These are phyloP conservation scores for Zychaea mexicana DNA, from an alignment of 371 early-diverging fungal genomes.

Conservation along the genomic window DNA sequence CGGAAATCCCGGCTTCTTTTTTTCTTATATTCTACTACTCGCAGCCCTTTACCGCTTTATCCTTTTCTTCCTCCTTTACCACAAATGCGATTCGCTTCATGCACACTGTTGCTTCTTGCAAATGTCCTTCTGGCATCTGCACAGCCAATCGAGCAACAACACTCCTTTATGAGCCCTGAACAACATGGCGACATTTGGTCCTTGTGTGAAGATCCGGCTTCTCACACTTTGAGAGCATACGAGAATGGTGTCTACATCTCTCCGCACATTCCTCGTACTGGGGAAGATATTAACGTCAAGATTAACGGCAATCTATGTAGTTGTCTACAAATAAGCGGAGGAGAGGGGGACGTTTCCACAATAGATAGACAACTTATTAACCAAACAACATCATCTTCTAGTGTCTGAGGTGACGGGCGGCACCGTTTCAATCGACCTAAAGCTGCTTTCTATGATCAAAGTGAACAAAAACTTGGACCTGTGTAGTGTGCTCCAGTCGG, in stretches of 20 bases:
- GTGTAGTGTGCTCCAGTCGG: constrained; percentile 35
- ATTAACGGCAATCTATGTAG: constrained; percentile 41
- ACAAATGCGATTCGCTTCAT: neutral
- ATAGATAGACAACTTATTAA: too few species aligned
- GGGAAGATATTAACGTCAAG: constrained; percentile 44
- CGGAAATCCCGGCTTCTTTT: neutral
- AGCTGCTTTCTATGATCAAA: constrained; percentile 46
- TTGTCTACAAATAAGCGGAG: neutral
- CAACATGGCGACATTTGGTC: constrained; percentile 50
- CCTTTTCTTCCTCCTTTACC: too few species aligned
- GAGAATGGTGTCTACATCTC: constrained; percentile 41
- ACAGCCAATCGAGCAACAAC: constrained; percentile 15
- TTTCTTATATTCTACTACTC: neutral
- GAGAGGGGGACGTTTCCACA: too few species aligned
- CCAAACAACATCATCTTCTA: neutral
- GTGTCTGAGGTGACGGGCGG: constrained; percentile 40
- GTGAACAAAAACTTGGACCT: constrained; percentile 47
- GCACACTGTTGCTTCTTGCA: neutral
- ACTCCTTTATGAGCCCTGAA: constrained; percentile 31
- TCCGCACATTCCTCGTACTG: constrained; percentile 37
- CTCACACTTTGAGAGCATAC: constrained; percentile 39
- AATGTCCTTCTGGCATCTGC: neutral
- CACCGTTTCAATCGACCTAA: constrained; percentile 43
- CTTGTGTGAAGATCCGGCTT: constrained; percentile 34
- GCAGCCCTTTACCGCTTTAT: too few species aligned